Evolutionary conservation across 768 basidiomycete genomes (phyloP).

Genomic region (Aureoboletus auriporus): DNA sequence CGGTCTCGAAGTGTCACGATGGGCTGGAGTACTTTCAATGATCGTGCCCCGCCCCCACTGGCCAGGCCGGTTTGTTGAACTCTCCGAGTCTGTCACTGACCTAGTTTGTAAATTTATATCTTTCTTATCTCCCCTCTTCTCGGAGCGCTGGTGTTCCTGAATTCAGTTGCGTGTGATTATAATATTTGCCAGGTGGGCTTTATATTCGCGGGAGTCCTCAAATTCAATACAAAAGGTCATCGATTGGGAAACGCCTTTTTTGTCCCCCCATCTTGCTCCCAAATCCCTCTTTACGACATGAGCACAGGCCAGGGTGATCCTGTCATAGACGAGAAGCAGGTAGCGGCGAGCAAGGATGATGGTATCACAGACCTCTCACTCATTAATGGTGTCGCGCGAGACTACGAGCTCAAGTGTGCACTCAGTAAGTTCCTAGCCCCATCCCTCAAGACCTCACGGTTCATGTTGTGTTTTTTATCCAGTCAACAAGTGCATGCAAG

Average conservation of each 20-base stretch:
- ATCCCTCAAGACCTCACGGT: background rate
- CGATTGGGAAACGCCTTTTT: conserved; percentile 9
- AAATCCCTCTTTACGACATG: conserved; percentile 2
- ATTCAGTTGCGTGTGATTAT: too few relatives aligned
- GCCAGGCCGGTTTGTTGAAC: too few relatives aligned
- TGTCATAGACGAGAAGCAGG: conserved; percentile 16
- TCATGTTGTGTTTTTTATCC: background rate
- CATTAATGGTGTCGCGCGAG: conserved; percentile 25
- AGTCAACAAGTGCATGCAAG: conserved; percentile 46
- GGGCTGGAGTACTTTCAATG: too few relatives aligned
- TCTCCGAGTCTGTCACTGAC: too few relatives aligned
- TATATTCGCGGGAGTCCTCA: background rate
- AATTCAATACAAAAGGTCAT: conserved; percentile 19
- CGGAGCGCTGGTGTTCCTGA: too few relatives aligned
- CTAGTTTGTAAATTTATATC: too few relatives aligned
- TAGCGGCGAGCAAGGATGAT: conserved; percentile 9
- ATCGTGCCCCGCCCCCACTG: too few relatives aligned
- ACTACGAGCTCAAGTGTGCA: conserved; percentile 33
- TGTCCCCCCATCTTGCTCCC: too few relatives aligned
- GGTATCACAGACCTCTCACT: background rate
- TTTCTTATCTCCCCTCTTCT: too few relatives aligned
- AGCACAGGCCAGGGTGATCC: background rate
- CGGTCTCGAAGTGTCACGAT: too few relatives aligned
- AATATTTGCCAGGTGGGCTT: too few relatives aligned
- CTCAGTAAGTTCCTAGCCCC: conserved; percentile 19